These are phyloP conservation scores for Pyrus communis DNA, from an alignment of 306 rosid genomes.

Conservation along the genomic window DNA sequence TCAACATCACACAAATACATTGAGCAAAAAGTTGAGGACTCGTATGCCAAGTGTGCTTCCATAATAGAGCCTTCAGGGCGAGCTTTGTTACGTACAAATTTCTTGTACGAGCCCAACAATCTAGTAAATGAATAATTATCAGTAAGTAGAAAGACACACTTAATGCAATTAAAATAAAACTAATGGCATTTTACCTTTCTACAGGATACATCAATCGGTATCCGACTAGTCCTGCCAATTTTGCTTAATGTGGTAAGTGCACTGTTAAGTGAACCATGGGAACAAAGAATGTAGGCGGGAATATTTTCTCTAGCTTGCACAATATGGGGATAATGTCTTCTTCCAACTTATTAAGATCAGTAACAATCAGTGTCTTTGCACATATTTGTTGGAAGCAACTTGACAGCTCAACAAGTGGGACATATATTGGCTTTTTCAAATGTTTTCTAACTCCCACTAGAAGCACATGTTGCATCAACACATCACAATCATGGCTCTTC, in stretches of 20 bases:
- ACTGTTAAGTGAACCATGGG: neutral
- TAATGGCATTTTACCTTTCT: neutral
- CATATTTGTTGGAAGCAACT: conserved; percentile 1
- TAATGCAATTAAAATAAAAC: neutral
- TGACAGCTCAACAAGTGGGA: neutral
- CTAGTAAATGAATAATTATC: neutral
- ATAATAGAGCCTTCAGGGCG: neutral
- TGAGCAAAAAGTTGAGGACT: neutral
- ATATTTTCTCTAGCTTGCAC: conserved; percentile 11
- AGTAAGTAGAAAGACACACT: neutral
- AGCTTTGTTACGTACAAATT: neutral
- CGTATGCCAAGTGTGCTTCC: neutral
- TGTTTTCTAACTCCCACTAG: neutral
- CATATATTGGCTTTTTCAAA: neutral
- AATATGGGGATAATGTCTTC: neutral
- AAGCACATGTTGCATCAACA: neutral
- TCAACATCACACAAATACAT: neutral
- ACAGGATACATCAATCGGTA: conserved; percentile 4
- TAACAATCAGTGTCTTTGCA: neutral
- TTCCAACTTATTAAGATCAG: neutral
- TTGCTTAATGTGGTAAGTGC: neutral
- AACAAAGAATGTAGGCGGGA: conserved; percentile 1
- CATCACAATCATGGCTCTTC: neutral
- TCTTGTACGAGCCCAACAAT: neutral
- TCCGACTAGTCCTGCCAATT: neutral